Evolutionary conservation across 257 asterid genomes (phyloP).

Genomic region (Solanum pinnatisectum): DNA sequence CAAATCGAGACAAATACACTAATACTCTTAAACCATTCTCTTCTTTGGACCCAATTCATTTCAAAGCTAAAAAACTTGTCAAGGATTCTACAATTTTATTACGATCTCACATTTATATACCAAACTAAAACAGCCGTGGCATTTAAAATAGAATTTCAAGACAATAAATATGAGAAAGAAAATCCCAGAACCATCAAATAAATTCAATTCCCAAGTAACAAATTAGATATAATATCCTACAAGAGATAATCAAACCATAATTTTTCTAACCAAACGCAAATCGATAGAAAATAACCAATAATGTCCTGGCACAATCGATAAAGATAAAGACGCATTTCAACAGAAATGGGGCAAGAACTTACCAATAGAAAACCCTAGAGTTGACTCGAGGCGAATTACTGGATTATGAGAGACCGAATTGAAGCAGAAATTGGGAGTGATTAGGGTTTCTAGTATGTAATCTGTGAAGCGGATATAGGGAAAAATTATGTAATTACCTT

Average conservation of each 20-base stretch:
- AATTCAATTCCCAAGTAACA: not conserved
- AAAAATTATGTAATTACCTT: constrained; percentile 1
- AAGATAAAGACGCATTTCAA: not conserved
- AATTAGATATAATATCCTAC: not conserved
- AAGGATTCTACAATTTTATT: not conserved
- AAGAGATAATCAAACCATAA: not conserved
- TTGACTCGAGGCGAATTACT: constrained; percentile 3
- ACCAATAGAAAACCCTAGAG: constrained; percentile 3
- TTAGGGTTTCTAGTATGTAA: not conserved
- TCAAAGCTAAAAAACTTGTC: not conserved
- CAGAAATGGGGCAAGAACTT: not conserved
- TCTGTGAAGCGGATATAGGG: not conserved
- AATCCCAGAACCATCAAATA: not conserved
- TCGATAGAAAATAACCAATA: not conserved
- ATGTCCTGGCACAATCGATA: not conserved
- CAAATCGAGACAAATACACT: not conserved
- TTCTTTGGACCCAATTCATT: not conserved
- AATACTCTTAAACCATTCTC: not conserved
- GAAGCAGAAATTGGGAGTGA: not conserved
- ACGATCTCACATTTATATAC: not conserved
- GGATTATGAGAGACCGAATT: not conserved
- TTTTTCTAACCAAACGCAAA: not conserved
- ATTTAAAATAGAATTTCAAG: not conserved
- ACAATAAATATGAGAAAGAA: not conserved
- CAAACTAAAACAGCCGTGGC: not conserved